Base-by-base conservation (phyloP, 2,329 filamentous ascomycete species). In the Trichophyton rubrum region DNA sequence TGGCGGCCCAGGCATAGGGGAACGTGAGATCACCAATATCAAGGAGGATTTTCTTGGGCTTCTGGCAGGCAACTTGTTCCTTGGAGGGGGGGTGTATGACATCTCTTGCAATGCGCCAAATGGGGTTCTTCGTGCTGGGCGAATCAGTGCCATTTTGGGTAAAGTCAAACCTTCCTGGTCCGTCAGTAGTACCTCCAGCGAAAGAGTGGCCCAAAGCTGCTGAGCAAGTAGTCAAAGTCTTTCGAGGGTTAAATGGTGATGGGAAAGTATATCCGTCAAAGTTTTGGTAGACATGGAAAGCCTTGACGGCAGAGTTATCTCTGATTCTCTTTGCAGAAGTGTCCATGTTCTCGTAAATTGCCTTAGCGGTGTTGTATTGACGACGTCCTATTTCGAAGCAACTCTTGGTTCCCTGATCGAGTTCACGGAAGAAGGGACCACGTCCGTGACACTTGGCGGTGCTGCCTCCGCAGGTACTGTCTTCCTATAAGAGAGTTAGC, bases 201-300 rank as follows among this genome's bases (percentile, higher is more conserved):
- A 97, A 97, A 0, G 88, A 91, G 70, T 93, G 95, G 4, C 92
- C 92, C 62, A 97, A 77, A 0, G 90, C 90, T 0, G 91, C 91
- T 2, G 90, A 86, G 67, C 92, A 97, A 0, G 91, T 95, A 57
- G 76, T 79, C 5, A 85, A 59, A 3, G 61, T 57, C 22, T 63
- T 88, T 33, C 75, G 75, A 2, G 83, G 84, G 53, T 95, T 90
- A 66, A 77, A 77, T 0, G 85, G 81, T 1, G 91, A 83, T 2
- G 76, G 72, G 69, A 96, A 95, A 0, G 80, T 80, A 71, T 85
- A 93, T 67, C 82, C 83, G 3, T 85, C 83, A 78, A 96, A 86
- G 71, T 96, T 83, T 63, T 89, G 84, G 70, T 90, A 96, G 13
- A 86, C 87, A 72, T 97, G 92, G 69, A 95, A 87, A 0, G 88